Conservation (phyloP, 2,329 filamentous ascomycete species). For the Verticillium tricorpus region DNA sequence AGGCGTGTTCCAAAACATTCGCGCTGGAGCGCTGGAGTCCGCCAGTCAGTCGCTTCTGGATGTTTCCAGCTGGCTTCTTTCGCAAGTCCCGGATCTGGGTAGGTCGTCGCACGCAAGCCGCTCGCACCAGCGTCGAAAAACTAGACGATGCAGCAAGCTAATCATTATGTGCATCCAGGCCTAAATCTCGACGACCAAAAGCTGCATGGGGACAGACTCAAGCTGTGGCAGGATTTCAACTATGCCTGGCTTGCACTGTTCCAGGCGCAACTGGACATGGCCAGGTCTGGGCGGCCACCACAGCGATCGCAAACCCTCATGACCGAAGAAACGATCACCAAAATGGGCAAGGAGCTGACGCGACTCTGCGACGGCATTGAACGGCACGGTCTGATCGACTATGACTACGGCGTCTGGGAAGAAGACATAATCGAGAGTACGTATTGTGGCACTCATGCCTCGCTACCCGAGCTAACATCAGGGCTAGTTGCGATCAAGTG, state of each 20-base stretch:
- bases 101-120: slow-evolving; percentile 21
- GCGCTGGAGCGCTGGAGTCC: slow-evolving; percentile 42
- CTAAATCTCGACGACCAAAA: slow-evolving; percentile 78
- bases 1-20: slow-evolving; percentile 67
- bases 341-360: slow-evolving; percentile 78
- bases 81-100: slow-evolving; percentile 53
- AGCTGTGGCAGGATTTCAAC: slow-evolving; percentile 93
- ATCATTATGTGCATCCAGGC: slow-evolving; percentile 45
- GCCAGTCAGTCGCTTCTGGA: slow-evolving; percentile 48
- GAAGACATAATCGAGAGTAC: slow-evolving; percentile 82
- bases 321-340: slow-evolving; percentile 63
- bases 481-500: slow-evolving; percentile 30
- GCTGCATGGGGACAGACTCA: slow-evolving; percentile 70
- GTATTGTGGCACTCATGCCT: slow-evolving; percentile 25
- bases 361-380: slow-evolving; percentile 82
- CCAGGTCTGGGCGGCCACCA: slow-evolving; percentile 53
- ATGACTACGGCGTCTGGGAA: slow-evolving; percentile 95
- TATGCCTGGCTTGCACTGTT: slow-evolving; percentile 81
- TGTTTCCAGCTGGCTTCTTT: slow-evolving; percentile 52
- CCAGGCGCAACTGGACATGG: slow-evolving; percentile 77
- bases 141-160: slow-evolving; percentile 9
- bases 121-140: slow-evolving; percentile 5
- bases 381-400: slow-evolving; percentile 90
- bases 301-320: slow-evolving; percentile 61
- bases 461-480: slow-evolving; percentile 3